These are phyloP conservation scores for Casuarina cunninghamiana DNA, from an alignment of 306 rosid species.

Conservation along the genomic window DNA sequence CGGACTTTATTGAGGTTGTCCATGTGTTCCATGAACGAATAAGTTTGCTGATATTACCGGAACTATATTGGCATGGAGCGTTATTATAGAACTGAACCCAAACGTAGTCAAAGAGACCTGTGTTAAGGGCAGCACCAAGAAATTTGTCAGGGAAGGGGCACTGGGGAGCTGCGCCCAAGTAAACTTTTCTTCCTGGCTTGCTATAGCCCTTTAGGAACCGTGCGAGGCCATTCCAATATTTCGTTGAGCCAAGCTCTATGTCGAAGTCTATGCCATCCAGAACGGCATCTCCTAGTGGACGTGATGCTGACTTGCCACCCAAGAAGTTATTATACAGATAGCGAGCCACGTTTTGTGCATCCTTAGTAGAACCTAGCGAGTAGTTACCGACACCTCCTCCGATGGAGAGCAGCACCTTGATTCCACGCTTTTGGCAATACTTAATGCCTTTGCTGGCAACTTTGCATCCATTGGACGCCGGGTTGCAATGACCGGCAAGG, in stretches of 20 bases:
- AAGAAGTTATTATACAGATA: constrained; percentile 59
- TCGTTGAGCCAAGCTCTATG: constrained; percentile 31
- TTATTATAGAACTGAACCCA: constrained; percentile 68
- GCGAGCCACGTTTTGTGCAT: constrained; percentile 42
- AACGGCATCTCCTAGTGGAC: constrained; percentile 48
- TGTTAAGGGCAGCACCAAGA: constrained; percentile 28
- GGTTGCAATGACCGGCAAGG: constrained; percentile 52
- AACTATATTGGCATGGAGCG: constrained; percentile 36
- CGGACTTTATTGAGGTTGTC: neutral
- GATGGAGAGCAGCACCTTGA: constrained; percentile 52
- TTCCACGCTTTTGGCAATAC: constrained; percentile 45
- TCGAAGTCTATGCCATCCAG: constrained; percentile 65
- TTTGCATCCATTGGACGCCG: constrained; percentile 31
- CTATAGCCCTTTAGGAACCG: constrained; percentile 21
- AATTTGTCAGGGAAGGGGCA: constrained; percentile 52
- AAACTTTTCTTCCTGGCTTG: constrained; percentile 21
- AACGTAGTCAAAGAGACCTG: constrained; percentile 48
- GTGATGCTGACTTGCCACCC: constrained; percentile 36
- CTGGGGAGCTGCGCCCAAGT: constrained; percentile 53
- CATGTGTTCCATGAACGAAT: constrained; percentile 30
- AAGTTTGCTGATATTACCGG: constrained; percentile 8
- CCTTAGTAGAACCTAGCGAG: constrained; percentile 41
- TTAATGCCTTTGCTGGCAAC: constrained; percentile 27
- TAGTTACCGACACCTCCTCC: constrained; percentile 47
- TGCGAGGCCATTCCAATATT: constrained; percentile 35